A percentile compares a stretch with the other conserved stretches of the same genome.
Evolutionary conservation across 768 basidiomycete species (phyloP).

Genomic region (Tephrocybe sp.): DNA sequence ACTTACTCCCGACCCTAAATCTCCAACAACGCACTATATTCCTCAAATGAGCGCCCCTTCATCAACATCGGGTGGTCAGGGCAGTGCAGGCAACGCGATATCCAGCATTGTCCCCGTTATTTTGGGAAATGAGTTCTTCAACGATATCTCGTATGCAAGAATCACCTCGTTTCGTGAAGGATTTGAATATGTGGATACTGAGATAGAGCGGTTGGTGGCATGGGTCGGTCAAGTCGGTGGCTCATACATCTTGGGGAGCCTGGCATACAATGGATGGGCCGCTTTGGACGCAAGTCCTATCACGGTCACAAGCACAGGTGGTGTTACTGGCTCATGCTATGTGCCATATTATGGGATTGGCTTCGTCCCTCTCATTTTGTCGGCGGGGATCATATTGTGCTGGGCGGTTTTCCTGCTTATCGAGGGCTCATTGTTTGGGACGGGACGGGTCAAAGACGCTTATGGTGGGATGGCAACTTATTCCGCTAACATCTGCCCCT

Average conservation of each 20-base stretch:
- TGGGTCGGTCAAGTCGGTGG: conserved; percentile 19
- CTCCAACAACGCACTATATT: conserved; percentile 8
- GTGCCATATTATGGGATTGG: conserved; percentile 12
- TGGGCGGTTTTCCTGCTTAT: conserved; percentile 5
- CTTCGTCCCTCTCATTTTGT: conserved; percentile 16
- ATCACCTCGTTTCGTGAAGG: not conserved
- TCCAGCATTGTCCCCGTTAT: not conserved
- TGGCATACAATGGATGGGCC: conserved; percentile 19
- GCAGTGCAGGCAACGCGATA: conserved; percentile 9
- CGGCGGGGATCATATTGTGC: conserved; percentile 10
- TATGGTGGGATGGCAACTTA: conserved; percentile 14
- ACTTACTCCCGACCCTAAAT: conserved; percentile 6
- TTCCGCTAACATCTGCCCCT: conserved; percentile 5
- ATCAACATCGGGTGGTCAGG: not conserved
- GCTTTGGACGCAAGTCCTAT: conserved; percentile 10
- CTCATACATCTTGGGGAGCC: conserved; percentile 14
- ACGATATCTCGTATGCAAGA: not conserved
- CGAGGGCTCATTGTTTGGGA: conserved; percentile 2
- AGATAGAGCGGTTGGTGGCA: not conserved
- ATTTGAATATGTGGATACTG: not conserved
- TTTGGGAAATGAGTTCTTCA: not conserved
- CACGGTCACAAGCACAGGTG: conserved; percentile 18
- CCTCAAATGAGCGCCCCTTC: not conserved
- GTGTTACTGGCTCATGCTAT: conserved; percentile 15
- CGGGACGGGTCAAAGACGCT: not conserved